phyloP scores from a whole-genome alignment of 805 yeast genomes.

The Saturnispora galanensis region DNA sequence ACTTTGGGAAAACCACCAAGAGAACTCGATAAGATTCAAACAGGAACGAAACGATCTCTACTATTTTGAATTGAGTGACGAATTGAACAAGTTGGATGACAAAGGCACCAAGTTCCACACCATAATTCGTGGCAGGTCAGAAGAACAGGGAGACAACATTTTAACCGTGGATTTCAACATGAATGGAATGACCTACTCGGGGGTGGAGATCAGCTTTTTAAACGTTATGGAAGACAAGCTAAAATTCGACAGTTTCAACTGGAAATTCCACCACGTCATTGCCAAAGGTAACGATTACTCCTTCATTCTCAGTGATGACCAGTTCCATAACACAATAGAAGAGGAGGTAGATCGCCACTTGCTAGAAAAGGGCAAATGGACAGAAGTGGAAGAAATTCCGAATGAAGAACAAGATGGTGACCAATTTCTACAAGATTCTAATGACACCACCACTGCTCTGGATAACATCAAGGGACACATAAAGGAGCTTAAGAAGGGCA shows the following conservation, averaged over 20 bases:
- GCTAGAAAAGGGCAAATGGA: not conserved
- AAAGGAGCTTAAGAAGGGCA: not conserved
- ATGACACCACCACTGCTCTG: conserved; percentile 9
- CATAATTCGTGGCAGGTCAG: conserved; percentile 19
- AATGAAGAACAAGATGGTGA: conserved; percentile 1
- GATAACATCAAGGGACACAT: conserved; percentile 8
- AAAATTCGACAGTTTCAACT: conserved; percentile 56
- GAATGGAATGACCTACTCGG: conserved; percentile 56
- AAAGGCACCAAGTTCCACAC: conserved; percentile 20
- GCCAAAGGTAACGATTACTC: conserved; percentile 25
- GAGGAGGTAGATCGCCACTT: not conserved
- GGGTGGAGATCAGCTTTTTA: conserved; percentile 54
- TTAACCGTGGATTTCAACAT: conserved; percentile 39
- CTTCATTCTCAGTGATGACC: conserved; percentile 20
- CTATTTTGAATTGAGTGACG: conserved; percentile 24
- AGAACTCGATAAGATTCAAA: conserved; percentile 19
- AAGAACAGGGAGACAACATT: conserved; percentile 3
- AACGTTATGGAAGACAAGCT: conserved; percentile 55
- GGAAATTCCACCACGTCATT: conserved; percentile 55
- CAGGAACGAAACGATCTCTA: conserved; percentile 27
- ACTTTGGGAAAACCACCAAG: conserved; percentile 13
- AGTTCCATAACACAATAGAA: conserved; percentile 14
- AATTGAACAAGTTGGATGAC: conserved; percentile 19
- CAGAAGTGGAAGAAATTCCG: conserved; percentile 2
- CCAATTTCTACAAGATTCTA: not conserved